Conservation (phyloP, 2,329 filamentous ascomycete species). For the Pyrenochaeta sp. region DNA sequence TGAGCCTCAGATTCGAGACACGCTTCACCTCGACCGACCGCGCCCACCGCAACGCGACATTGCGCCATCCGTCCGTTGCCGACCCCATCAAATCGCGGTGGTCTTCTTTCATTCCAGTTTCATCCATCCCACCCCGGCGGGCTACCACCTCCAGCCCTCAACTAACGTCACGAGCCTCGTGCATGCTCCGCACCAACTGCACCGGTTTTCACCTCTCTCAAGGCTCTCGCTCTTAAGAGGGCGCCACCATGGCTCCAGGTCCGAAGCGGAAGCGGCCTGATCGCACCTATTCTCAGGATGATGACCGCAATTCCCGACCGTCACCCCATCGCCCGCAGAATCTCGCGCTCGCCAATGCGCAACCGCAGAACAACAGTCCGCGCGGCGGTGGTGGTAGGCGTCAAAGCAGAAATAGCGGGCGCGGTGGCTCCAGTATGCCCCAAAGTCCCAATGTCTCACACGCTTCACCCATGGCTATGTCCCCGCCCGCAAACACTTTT, state of each 20-base stretch:
- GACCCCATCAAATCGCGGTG: slow-evolving; percentile 12
- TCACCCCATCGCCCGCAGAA: slow-evolving; percentile 62
- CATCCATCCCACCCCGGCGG: slow-evolving; percentile 2
- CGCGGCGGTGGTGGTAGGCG: slow-evolving; percentile 41
- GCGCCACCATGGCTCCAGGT: slow-evolving; percentile 56
- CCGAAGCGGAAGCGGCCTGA: slow-evolving; percentile 66
- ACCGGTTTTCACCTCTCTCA: slow-evolving; percentile 28
- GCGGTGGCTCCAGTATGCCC: slow-evolving; percentile 40
- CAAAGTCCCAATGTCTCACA: slow-evolving; percentile 41
- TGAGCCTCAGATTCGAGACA: slow-evolving; percentile 25
- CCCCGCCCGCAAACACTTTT: slow-evolving; percentile 32
- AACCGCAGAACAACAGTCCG: slow-evolving; percentile 36
- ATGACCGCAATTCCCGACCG: slow-evolving; percentile 52
- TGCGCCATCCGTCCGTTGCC: slow-evolving; percentile 15
- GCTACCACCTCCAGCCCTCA: slow-evolving; percentile 1
- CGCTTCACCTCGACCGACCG: slow-evolving; percentile 22
- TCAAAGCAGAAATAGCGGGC: slow-evolving; percentile 36
- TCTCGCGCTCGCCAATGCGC: slow-evolving; percentile 61
- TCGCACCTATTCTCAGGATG: slow-evolving; percentile 54
- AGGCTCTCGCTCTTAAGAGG: slow-evolving; percentile 38
- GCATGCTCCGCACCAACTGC: slow-evolving; percentile 39
- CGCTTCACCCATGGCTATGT: slow-evolving; percentile 43
- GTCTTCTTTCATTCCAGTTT: not conserved
- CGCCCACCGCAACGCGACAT: slow-evolving; percentile 22
- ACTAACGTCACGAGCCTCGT: slow-evolving; percentile 19